Evolutionary conservation across 2,329 filamentous ascomycete species (phyloP), one percentile per base, ranked within the genome.

Genomic region (Emergomyces pasteurianus): DNA sequence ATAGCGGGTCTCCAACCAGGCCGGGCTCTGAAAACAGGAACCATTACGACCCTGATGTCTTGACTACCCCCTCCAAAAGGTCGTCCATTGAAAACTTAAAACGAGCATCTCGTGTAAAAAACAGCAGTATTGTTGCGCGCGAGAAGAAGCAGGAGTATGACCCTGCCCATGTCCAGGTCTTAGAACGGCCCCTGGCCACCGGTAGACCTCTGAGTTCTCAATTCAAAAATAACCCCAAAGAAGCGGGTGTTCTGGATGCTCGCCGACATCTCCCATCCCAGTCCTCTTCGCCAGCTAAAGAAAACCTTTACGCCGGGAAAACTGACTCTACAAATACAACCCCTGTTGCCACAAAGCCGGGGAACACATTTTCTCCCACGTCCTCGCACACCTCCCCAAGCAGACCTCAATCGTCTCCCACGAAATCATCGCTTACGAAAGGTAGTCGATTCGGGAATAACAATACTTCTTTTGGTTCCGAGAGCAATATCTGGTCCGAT

Each of bases 1-100:
- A 86, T 78, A 84, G 79, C 73, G 87, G 78, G 77, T 89, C 84
- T 69, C 85, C 83, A 67, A 84, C 79, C 73, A 82, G 80, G 69
- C 83, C 82, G 65, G 82, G 80, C 64, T 75, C 77, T 3, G 92
- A 96, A 75, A 96, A 95, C 75, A 81, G 78, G 54, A 73, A 81
- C 61, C 85, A 77, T 60, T 76, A 76, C 62, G 80, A 84, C 65
- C 80, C 83, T 61, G 80, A 84, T 58, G 79, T 82, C 50, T 85
- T 88, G 12, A 84, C 86, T 8, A 87, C 87, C 53, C 86, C 89
- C 26, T 86, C 85, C 61, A 88, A 90, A 70, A 87, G 92, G 71
- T 89, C 90, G 53, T 97, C 92, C 21, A 92, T 99, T 67, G 94
- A 99, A 81, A 92, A 92, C 70, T 82, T 99, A 62, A 95, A 96